Conservation (phyloP, 495 filamentous ascomycete genomes). For the Lasiosphaeria miniovina region DNA sequence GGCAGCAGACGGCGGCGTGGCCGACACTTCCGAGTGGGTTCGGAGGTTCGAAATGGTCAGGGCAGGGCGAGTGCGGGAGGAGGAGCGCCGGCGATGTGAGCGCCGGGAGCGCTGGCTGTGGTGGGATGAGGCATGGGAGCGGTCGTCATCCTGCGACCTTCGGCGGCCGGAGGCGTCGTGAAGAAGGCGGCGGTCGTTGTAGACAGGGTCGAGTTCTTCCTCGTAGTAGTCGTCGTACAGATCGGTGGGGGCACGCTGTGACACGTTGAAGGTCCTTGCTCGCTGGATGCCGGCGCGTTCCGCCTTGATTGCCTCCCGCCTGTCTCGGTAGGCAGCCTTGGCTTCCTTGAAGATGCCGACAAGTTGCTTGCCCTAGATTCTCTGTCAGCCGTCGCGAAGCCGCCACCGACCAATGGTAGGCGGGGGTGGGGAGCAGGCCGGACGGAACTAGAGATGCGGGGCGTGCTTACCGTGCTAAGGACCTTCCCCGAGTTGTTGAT, state of each 20-base stretch:
- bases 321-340: slow-evolving; percentile 77
- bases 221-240: slow-evolving; percentile 26
- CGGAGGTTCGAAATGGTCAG: slow-evolving; percentile 44
- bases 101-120: slow-evolving; percentile 34
- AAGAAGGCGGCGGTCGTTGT: slow-evolving; percentile 21
- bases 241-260: slow-evolving; percentile 24
- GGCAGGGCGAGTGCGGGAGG: slow-evolving; percentile 26
- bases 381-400: slow-evolving; percentile 17
- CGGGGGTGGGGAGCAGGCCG: neutral
- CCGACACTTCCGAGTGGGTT: slow-evolving; percentile 43
- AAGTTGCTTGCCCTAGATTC: slow-evolving; percentile 74
- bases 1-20: slow-evolving; percentile 38
- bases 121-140: slow-evolving; percentile 37
- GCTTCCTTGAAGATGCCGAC: slow-evolving; percentile 85
- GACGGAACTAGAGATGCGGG: neutral
- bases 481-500: slow-evolving; percentile 92
- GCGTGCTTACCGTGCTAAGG: slow-evolving; percentile 73
- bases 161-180: slow-evolving; percentile 25
- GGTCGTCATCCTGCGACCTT: slow-evolving; percentile 33
- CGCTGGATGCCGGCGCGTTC: slow-evolving; percentile 48
- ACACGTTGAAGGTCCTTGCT: slow-evolving; percentile 42
- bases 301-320: slow-evolving; percentile 72
- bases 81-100: slow-evolving; percentile 24
- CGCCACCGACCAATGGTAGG: slow-evolving; percentile 14
- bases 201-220: slow-evolving; percentile 16